Percentiles rank a stretch among this genome's conserved stretches.
phyloP scores from a whole-genome alignment of 1,284 basidiomycete species.

The Tylopilus sp. region DNA sequence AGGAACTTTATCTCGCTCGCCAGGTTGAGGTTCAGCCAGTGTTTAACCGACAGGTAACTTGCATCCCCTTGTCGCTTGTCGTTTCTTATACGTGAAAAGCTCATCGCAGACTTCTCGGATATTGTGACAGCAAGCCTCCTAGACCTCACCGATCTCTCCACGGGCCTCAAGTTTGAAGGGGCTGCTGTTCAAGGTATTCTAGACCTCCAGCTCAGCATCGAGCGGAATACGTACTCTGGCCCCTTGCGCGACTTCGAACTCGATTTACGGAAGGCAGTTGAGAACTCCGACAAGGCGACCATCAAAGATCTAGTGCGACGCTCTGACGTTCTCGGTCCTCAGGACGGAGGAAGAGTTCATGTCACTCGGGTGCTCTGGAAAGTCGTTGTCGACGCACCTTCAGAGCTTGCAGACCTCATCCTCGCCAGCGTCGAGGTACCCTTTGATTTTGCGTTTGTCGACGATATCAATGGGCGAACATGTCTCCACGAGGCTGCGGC shows the following conservation, averaged over 20 bases:
- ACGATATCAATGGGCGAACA: slow-evolving; percentile 96
- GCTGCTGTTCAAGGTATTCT: slow-evolving; percentile 58
- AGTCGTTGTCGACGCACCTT: slow-evolving; percentile 77
- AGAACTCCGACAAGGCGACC: slow-evolving; percentile 53
- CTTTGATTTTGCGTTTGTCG: slow-evolving; percentile 89
- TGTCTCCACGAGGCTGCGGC: slow-evolving; percentile 95
- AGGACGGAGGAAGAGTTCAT: slow-evolving; percentile 57
- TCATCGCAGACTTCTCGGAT: slow-evolving; percentile 94
- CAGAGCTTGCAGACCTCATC: slow-evolving; percentile 71
- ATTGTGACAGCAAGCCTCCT: slow-evolving; percentile 91
- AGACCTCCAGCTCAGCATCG: slow-evolving; percentile 67
- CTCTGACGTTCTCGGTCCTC: slow-evolving; percentile 62
- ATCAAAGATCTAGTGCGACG: slow-evolving; percentile 70
- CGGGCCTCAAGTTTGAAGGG: slow-evolving; percentile 70
- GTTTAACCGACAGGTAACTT: slow-evolving; percentile 85
- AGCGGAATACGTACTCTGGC: slow-evolving; percentile 56
- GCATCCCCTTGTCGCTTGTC: neutral
- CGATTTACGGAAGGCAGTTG: slow-evolving; percentile 76
- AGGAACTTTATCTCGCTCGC: slow-evolving; percentile 93
- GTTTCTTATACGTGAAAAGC: slow-evolving; percentile 35
- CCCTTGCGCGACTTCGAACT: slow-evolving; percentile 87
- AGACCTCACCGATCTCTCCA: slow-evolving; percentile 84
- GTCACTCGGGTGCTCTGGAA: slow-evolving; percentile 90
- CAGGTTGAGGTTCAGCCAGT: slow-evolving; percentile 99
- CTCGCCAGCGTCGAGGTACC: slow-evolving; percentile 60